Evolutionary conservation across 2,329 filamentous ascomycete species (phyloP).

Genomic region (Pestalotiopsis sp.): DNA sequence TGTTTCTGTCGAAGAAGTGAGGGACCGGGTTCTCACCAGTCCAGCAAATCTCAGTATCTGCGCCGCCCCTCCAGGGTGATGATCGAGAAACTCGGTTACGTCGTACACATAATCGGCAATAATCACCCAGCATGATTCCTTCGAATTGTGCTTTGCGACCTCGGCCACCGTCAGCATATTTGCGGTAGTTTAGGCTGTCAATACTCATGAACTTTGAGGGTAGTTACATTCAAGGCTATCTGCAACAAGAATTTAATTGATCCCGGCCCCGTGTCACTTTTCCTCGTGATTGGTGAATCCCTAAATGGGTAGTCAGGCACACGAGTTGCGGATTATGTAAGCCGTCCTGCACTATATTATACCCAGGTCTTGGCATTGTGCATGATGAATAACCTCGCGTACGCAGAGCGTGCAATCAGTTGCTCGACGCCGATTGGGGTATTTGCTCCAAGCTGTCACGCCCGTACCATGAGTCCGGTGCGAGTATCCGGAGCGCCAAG

Average conservation of each 20-base stretch:
- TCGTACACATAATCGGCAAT: constrained; percentile 72
- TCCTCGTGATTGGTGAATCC: background rate
- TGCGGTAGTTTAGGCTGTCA: background rate
- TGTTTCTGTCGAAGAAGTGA: background rate
- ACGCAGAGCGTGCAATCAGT: background rate
- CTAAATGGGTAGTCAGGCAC: background rate
- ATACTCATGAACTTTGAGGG: background rate
- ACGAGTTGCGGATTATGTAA: background rate
- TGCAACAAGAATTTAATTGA: background rate
- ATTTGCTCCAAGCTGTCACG: background rate
- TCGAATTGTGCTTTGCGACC: constrained; percentile 43
- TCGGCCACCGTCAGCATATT: constrained; percentile 13
- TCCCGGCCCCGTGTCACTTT: background rate
- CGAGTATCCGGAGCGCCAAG: background rate
- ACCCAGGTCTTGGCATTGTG: background rate
- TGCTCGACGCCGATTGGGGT: background rate
- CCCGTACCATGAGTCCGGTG: background rate
- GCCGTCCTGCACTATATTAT: background rate
- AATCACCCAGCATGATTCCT: constrained; percentile 66
- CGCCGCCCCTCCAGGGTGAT: constrained; percentile 39
- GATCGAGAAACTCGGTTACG: constrained; percentile 63
- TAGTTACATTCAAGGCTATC: background rate
- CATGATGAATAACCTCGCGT: background rate
- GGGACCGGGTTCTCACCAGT: constrained; percentile 19
- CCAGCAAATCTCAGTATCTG: constrained; percentile 54